Conservation (phyloP, 805 yeast species). For the Starmerella vaccinii region DNA sequence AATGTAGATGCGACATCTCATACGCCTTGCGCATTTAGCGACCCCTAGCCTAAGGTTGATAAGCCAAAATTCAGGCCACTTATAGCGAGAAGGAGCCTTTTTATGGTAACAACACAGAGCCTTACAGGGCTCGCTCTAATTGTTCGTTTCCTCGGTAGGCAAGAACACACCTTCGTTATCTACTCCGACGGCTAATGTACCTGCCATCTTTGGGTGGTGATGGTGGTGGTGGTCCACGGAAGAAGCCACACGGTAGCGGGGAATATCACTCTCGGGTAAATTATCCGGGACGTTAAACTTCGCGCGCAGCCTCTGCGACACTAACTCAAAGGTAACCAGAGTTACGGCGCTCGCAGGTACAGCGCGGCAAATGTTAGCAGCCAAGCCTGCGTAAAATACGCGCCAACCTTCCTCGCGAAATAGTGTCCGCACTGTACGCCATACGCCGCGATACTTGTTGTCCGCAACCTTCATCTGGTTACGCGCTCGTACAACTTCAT, state of each 20-base stretch:
- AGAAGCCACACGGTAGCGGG: slow-evolving; percentile 3
- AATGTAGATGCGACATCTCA: too few species aligned
- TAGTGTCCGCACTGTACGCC: slow-evolving; percentile 34
- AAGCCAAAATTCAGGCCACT: too few species aligned
- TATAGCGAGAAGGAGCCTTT: too few species aligned
- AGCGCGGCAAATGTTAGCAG: slow-evolving; percentile 76
- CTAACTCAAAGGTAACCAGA: slow-evolving; percentile 69
- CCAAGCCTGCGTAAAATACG: slow-evolving; percentile 85
- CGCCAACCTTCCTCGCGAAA: slow-evolving; percentile 58
- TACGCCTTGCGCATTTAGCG: too few species aligned
- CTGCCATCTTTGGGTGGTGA: neutral
- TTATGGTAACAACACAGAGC: too few species aligned
- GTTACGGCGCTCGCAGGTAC: slow-evolving; percentile 96
- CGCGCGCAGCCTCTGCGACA: slow-evolving; percentile 22
- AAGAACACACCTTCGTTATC: neutral
- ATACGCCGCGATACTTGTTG: slow-evolving; percentile 30
- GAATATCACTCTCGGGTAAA: neutral
- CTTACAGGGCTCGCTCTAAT: neutral
- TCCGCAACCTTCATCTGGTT: slow-evolving; percentile 47
- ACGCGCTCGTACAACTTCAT: slow-evolving; percentile 85
- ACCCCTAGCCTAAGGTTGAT: too few species aligned
- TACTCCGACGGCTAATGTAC: neutral
- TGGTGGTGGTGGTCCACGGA: neutral
- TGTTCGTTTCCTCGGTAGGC: neutral
- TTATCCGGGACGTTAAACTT: neutral